phyloP scores from a whole-genome alignment of 108 stramenopile genomes.

The Fistulifera pelliculosa region DNA sequence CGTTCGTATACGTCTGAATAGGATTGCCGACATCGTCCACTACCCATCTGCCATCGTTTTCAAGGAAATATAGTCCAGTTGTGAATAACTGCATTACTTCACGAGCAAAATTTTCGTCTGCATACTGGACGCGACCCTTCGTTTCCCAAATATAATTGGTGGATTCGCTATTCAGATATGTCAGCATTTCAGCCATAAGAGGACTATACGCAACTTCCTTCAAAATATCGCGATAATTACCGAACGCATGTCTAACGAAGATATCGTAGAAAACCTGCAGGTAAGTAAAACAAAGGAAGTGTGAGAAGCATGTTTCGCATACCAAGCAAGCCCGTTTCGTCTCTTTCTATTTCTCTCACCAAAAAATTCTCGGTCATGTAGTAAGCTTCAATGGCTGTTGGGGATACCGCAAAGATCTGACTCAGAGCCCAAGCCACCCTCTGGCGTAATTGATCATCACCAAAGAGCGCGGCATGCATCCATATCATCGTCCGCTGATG shows the following conservation, averaged over 20 bases:
- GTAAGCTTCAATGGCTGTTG: neutral
- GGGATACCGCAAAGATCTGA: slow-evolving; percentile 38
- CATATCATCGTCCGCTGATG: slow-evolving; percentile 16
- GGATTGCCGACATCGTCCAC: slow-evolving; percentile 1
- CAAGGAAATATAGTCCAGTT: slow-evolving; percentile 33
- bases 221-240: slow-evolving; percentile 59
- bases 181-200: slow-evolving; percentile 59
- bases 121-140: neutral
- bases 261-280: slow-evolving; percentile 52
- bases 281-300: slow-evolving; percentile 15
- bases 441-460: slow-evolving; percentile 60
- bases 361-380: slow-evolving; percentile 25
- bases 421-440: slow-evolving; percentile 67
- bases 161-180: slow-evolving; percentile 13
- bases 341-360: neutral
- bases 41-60: slow-evolving; percentile 32
- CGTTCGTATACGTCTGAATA: slow-evolving; percentile 26
- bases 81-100: slow-evolving; percentile 46
- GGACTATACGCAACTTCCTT: slow-evolving; percentile 55
- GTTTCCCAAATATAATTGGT: neutral
- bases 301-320: neutral
- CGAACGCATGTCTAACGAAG: slow-evolving; percentile 67
- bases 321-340: too few species aligned
- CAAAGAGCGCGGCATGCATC: slow-evolving; percentile 23
- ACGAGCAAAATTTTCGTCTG: slow-evolving; percentile 37